Evolutionary conservation across 1,139 yeast species (phyloP), one percentile per base, ranked within the genome.

Genomic region (Diutina mesorugosa): DNA sequence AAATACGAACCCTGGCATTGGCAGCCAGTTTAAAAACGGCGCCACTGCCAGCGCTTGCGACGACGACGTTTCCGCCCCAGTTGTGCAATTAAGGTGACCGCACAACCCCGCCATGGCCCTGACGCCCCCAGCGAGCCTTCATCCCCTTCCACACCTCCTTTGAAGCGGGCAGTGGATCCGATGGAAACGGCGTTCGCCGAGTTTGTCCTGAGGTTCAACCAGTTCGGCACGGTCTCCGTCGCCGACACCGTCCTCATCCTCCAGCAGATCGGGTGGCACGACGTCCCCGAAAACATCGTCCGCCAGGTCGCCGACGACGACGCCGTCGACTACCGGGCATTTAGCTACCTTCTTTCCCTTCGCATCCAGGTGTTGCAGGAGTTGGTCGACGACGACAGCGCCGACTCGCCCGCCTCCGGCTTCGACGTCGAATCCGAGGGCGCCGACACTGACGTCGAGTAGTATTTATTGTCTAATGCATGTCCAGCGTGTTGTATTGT

Each of bases 111-210:
- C 14, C 41, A 35, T 35, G 41, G 41, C 41, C 41, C 41, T 35
- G 41, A 35, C 41, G 41, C 41, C 41, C 41, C 41, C 41, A n/a
- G 6, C 41, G 41, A 35, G 41, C 41, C 41, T 35, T 10, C 41
- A 35, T n/a, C 10, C 41, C 41, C 41, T 35, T 35, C 41, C n/a
- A 35, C 41, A 35, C 41, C 41, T 35, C 41, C 10, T 35, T 35
- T 35, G 41, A 35, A 35, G 47, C 28, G 47, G 47, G 28, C 47
- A 30, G 29, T 28, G 38, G 38, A 28, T 21, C 28, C 18, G 51
- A 50, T 50, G 53, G 53, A 50, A 5, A 10, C 30, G 41, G 53
- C 53, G 29, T 50, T 50, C 18, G 12, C 53, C 53, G 41, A 50
- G 16, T 50, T 50, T 32, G 29, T 50, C 5, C 21, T 14, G n/a